Evolutionary conservation across 2,329 filamentous ascomycete species (phyloP).

Genomic region (Rutstroemia sp.): DNA sequence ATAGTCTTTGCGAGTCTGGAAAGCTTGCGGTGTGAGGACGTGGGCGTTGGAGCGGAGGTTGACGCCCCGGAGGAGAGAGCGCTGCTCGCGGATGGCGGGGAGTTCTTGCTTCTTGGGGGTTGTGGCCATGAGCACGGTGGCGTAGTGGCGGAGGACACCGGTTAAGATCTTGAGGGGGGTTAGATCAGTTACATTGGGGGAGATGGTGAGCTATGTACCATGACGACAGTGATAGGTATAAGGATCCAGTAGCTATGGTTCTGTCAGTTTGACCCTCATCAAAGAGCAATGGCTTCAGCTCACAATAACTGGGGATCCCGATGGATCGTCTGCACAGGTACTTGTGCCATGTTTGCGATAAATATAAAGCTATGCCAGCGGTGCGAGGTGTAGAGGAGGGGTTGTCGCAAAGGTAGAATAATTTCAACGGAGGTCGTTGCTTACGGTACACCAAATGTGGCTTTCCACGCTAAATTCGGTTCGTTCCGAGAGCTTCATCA

Average conservation of each 20-base stretch:
- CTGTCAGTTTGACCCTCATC: conserved; percentile 20
- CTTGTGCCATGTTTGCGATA: conserved; percentile 62
- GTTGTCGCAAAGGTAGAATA: not conserved
- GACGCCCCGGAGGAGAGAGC: conserved; percentile 74
- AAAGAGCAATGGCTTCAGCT: conserved; percentile 31
- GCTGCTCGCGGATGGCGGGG: conserved; percentile 75
- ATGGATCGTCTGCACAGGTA: conserved; percentile 89
- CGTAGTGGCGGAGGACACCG: conserved; percentile 92
- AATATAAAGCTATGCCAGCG: not conserved
- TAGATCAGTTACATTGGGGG: not conserved
- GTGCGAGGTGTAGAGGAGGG: not conserved
- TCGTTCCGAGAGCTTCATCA: conserved; percentile 15
- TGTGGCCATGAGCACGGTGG: conserved; percentile 64
- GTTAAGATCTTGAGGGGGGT: conserved; percentile 62
- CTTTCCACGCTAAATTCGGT: conserved; percentile 19
- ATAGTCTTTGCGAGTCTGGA: conserved; percentile 72
- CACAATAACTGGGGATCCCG: conserved; percentile 97
- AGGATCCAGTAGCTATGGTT: conserved; percentile 89
- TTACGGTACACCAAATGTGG: conserved; percentile 21
- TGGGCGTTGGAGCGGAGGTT: conserved; percentile 77
- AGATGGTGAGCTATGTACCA: conserved; percentile 47
- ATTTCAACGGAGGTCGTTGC: conserved; percentile 1
- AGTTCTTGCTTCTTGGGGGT: conserved; percentile 47
- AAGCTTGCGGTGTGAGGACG: conserved; percentile 69
- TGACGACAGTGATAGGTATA: conserved; percentile 93